phyloP scores from a whole-genome alignment of 1,139 yeast genomes.

The Saccharomyces pastorianus region DNA sequence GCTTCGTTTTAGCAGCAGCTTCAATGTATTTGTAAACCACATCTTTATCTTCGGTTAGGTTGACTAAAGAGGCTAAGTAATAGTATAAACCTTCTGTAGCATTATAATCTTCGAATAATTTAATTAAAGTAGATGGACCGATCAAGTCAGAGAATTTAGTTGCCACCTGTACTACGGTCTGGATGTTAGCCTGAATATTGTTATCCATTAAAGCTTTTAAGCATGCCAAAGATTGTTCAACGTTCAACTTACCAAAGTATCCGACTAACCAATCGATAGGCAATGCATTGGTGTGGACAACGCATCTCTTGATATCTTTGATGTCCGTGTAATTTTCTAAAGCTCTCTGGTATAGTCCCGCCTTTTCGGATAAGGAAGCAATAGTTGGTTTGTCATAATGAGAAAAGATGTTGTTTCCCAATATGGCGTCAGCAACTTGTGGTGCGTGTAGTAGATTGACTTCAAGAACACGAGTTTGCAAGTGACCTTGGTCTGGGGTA shows the following conservation, averaged over 20 bases:
- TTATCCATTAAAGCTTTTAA: constrained; percentile 75
- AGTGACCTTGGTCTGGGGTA: constrained; percentile 88
- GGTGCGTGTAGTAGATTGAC: constrained; percentile 93
- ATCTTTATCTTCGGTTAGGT: constrained; percentile 86
- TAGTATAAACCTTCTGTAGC: constrained; percentile 90
- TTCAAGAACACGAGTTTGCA: constrained; percentile 91
- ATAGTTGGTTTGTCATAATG: constrained; percentile 92
- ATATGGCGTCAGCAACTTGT: constrained; percentile 97
- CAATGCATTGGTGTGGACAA: constrained; percentile 76
- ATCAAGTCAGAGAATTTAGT: constrained; percentile 91
- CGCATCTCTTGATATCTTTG: constrained; percentile 90
- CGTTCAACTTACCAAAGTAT: constrained; percentile 89
- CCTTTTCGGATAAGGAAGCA: constrained; percentile 88
- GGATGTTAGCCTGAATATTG: constrained; percentile 81
- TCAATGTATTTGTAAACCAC: constrained; percentile 94
- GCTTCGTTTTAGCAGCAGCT: constrained; percentile 86
- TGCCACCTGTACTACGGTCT: constrained; percentile 92
- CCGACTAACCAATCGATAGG: constrained; percentile 91
- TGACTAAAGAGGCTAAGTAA: constrained; percentile 87
- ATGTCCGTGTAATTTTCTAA: constrained; percentile 91
- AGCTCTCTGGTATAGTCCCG: constrained; percentile 90
- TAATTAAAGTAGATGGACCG: constrained; percentile 77
- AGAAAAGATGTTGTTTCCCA: constrained; percentile 91
- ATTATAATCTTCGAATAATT: constrained; percentile 87
- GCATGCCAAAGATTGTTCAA: constrained; percentile 86